These are phyloP conservation scores for Psidium guajava DNA, from an alignment of 345 rosid genomes.

Conservation along the genomic window DNA sequence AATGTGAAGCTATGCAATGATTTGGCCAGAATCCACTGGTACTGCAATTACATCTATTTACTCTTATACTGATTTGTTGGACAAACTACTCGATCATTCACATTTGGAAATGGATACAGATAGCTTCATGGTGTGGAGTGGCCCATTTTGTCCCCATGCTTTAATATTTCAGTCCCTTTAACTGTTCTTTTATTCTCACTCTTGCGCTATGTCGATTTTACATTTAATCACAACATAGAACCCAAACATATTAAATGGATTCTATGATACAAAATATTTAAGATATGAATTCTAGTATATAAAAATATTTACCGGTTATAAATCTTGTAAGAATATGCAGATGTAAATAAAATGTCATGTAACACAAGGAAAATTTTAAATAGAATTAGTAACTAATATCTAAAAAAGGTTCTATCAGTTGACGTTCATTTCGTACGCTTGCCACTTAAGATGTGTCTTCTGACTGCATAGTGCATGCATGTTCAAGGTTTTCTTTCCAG, in stretches of 20 bases:
- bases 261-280: not conserved
- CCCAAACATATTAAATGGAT: not conserved
- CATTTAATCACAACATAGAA: not conserved
- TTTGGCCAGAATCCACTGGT: not conserved
- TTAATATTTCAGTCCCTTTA: not conserved
- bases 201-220: not conserved
- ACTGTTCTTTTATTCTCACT: not conserved
- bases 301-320: not conserved
- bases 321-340: not conserved
- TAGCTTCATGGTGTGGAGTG: not conserved
- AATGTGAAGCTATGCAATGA: not conserved
- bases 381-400: not conserved
- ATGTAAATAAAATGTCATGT: not conserved
- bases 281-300: not conserved
- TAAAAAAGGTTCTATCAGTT: not conserved
- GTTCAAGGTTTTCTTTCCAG: not conserved
- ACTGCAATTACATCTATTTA: not conserved
- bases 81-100: not conserved
- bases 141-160: not conserved
- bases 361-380: not conserved
- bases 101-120: not conserved
- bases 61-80: not conserved
- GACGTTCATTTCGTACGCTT: not conserved
- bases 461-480: not conserved
- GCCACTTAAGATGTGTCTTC: not conserved